Evolutionary conservation across 2,329 filamentous ascomycete species (phyloP), one percentile per base, ranked within the genome.

Genomic region (Chaetomiaceae sp.): DNA sequence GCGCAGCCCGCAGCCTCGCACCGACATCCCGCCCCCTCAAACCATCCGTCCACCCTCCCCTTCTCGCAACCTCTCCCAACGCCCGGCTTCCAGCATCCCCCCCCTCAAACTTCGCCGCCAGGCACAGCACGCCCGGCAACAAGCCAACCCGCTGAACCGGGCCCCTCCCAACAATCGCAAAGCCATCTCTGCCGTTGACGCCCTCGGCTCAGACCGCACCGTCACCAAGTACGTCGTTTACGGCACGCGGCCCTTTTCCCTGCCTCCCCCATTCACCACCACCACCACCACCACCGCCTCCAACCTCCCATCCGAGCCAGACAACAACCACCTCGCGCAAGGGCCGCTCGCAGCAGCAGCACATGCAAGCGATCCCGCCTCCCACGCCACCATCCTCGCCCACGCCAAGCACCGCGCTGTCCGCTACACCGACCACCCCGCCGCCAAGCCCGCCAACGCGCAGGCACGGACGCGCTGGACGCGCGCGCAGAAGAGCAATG

Each of bases 141-240:
- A 34, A 20, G 19, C 12, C 4, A n/a, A n/a, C n/a, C n/a, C n/a
- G n/a, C n/a, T n/a, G n/a, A n/a, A n/a, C n/a, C n/a, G n/a, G n/a
- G n/a, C n/a, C n/a, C n/a, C n/a, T n/a, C n/a, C n/a, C n/a, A n/a
- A n/a, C n/a, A n/a, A 29, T 9, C 42, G 29, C 12, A 30, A 42
- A 5, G 12, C 41, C 2, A 19, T 48, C 17, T 12, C 44, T 4
- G 32, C 38, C 38, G 7, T 29, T 19, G 44, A 44, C 9, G 38
- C 45, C 14, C 36, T 50, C 10, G 47, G 49, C 26, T 10, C 34
- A 33, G 47, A 46, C 38, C 34, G 47, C 10, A 36, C 34, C 2
- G 26, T 47, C 6, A 15, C 33, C 42, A 38, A 48, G 10, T 55
- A 43, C 22, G 43, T 42, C 8, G 50, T 55, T 20, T 55, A 45